Percentiles rank a stretch among this genome's conserved stretches.
Conservation (phyloP, 176 grass and related monocot species). For the Tuctoria greenei region DNA sequence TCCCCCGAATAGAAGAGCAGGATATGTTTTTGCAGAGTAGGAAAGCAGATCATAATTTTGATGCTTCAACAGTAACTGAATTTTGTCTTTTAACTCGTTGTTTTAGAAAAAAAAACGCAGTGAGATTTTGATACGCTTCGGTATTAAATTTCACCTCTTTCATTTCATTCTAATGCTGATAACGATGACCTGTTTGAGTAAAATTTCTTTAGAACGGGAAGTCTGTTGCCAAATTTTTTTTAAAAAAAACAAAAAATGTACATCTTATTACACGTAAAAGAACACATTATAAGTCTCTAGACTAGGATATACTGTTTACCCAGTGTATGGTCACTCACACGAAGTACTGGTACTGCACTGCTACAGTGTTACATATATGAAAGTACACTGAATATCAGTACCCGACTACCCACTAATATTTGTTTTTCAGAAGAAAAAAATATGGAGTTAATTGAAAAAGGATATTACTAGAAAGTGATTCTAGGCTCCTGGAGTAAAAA, state of each 20-base stretch:
- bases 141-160: conserved; percentile 16
- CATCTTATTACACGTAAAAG: conserved; percentile 18
- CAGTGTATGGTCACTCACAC: conserved; percentile 40
- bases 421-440: neutral
- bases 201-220: neutral
- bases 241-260: neutral
- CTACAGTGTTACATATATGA: conserved; percentile 28
- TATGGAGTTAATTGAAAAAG: neutral
- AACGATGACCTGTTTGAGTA: neutral
- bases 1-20: neutral
- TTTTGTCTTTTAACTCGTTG: neutral
- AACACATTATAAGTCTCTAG: conserved; percentile 11
- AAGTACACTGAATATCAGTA: conserved; percentile 28
- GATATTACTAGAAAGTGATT: neutral
- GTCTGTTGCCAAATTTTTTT: neutral
- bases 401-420: neutral
- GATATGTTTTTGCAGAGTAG: neutral
- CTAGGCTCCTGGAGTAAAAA: neutral
- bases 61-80: conserved; percentile 2
- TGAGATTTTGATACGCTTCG: neutral
- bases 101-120: neutral
- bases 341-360: conserved; percentile 29
- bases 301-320: conserved; percentile 15
- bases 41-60: conserved; percentile 19
- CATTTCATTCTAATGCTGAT: neutral